Percentiles rank a stretch among this genome's conserved stretches.
phyloP scores from a whole-genome alignment of 306 rosid genomes.

The Cicer arietinum region DNA sequence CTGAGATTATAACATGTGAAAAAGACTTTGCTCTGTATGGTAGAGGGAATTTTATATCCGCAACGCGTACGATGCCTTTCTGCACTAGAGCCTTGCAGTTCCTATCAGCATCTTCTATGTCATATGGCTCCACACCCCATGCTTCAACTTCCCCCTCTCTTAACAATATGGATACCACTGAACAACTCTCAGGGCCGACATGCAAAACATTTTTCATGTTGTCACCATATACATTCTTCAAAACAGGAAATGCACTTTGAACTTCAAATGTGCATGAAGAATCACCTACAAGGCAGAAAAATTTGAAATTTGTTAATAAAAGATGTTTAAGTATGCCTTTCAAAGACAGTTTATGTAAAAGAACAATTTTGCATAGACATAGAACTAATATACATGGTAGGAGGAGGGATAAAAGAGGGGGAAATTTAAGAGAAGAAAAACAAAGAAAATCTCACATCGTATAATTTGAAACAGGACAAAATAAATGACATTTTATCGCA shows the following conservation, averaged over 20 bases:
- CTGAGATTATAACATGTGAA: conserved; percentile 82
- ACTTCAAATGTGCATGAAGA: conserved; percentile 81
- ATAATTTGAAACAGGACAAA: conserved; percentile 22
- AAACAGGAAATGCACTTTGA: conserved; percentile 68
- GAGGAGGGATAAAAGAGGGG: not conserved
- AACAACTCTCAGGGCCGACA: conserved; percentile 88
- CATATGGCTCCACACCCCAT: conserved; percentile 95
- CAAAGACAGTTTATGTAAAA: not conserved
- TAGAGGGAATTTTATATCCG: conserved; percentile 83
- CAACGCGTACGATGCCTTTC: conserved; percentile 77
- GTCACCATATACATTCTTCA: conserved; percentile 76
- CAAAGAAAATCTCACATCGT: conserved; percentile 12
- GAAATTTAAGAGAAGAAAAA: not conserved
- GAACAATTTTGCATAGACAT: not conserved
- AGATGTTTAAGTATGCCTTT: conserved; percentile 4
- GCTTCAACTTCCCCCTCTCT: conserved; percentile 84
- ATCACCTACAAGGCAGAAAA: conserved; percentile 59
- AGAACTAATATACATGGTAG: not conserved
- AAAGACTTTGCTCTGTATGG: conserved; percentile 88
- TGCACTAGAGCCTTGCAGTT: conserved; percentile 78
- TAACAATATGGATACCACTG: conserved; percentile 70
- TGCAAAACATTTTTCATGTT: conserved; percentile 80
- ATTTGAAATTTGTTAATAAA: not conserved
- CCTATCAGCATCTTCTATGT: conserved; percentile 77
- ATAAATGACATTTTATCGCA: not conserved